Percentiles rank a stretch among this genome's conserved stretches.
Conservation (phyloP, 257 asterid species). For the Solanum ossicruentum region DNA sequence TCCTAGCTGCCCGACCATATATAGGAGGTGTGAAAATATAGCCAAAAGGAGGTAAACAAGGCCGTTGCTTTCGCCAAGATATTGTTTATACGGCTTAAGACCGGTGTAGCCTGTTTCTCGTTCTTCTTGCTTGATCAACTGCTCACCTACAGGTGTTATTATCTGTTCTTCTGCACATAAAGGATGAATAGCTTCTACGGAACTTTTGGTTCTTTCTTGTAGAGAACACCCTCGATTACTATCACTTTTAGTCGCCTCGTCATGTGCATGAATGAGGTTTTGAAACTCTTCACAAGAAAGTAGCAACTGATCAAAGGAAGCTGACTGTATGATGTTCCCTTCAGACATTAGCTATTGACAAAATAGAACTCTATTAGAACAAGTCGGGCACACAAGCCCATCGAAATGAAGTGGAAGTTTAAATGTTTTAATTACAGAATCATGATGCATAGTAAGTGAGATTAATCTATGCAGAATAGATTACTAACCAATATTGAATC, state of each 20-base stretch:
- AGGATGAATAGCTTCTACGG: slow-evolving; percentile 27
- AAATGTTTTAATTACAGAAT: background rate
- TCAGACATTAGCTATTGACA: slow-evolving; percentile 57
- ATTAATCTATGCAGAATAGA: background rate
- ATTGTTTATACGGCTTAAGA: slow-evolving; percentile 31
- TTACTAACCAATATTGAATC: slow-evolving; percentile 27
- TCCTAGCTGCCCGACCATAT: slow-evolving; percentile 23
- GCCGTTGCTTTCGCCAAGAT: slow-evolving; percentile 27
- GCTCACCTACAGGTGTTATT: slow-evolving; percentile 12
- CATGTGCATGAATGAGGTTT: slow-evolving; percentile 62
- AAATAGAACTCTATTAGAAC: background rate
- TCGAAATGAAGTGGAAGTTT: background rate
- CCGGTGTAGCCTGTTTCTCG: slow-evolving; percentile 28
- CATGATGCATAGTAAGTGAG: background rate
- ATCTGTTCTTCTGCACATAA: slow-evolving; percentile 22
- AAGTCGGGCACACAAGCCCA: background rate
- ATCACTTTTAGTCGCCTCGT: slow-evolving; percentile 46
- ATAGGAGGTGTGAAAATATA: slow-evolving; percentile 18
- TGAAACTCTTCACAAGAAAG: slow-evolving; percentile 56
- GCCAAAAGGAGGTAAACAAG: slow-evolving; percentile 20
- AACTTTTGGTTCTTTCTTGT: slow-evolving; percentile 1
- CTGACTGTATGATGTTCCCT: slow-evolving; percentile 54
- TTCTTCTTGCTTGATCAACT: slow-evolving; percentile 38
- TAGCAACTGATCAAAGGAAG: slow-evolving; percentile 45
- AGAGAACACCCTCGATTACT: slow-evolving; percentile 14